These are phyloP conservation scores for Fusarium neocosmosporiellum DNA, from an alignment of 2,329 filamentous ascomycete genomes.

Conservation along the genomic window DNA sequence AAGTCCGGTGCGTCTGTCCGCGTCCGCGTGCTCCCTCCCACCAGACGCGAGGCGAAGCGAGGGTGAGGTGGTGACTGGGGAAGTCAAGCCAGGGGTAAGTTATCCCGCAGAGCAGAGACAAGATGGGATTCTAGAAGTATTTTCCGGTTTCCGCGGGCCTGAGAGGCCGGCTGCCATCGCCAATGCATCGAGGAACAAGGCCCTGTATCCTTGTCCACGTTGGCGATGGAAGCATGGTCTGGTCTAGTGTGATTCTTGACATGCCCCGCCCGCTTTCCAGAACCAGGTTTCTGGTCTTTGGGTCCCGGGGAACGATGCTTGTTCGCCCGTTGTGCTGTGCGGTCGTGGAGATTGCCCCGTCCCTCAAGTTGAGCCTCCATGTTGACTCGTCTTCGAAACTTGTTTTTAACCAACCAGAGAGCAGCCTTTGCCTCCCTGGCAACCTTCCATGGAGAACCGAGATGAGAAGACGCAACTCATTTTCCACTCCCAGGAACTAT, in stretches of 20 bases:
- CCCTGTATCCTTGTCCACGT: conserved; percentile 1
- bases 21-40: background rate
- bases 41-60: background rate
- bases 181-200: background rate
- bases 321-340: background rate
- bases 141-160: background rate
- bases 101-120: background rate
- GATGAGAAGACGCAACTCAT: background rate
- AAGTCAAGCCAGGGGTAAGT: background rate
- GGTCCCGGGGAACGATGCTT: background rate
- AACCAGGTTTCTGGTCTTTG: background rate
- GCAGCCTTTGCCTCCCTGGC: background rate
- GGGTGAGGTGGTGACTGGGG: background rate
- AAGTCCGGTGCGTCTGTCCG: conserved; percentile 11
- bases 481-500: background rate
- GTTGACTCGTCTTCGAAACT: background rate
- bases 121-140: conserved; percentile 11
- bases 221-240: conserved; percentile 1
- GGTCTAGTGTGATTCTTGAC: conserved; percentile 13
- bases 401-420: background rate
- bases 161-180: background rate
- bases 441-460: background rate
- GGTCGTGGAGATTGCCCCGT: background rate
- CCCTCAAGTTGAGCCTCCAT: background rate
- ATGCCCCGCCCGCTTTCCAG: background rate